Conservation (phyloP, 2,329 filamentous ascomycete species). For the Colletotrichum sp. region DNA sequence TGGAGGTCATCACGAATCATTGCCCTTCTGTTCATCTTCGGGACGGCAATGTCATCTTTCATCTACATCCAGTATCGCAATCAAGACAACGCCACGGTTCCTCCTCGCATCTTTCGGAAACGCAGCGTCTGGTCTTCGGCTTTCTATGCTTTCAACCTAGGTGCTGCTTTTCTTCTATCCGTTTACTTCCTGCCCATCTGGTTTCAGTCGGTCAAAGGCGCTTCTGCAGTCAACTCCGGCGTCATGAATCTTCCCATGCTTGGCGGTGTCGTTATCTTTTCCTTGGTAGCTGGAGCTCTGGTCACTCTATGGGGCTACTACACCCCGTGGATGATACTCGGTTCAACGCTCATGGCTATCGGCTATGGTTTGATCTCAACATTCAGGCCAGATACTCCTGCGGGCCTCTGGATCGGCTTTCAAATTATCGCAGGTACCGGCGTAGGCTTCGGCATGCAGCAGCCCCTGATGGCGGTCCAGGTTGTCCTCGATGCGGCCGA, state of each 20-base stretch:
- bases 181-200: slow-evolving; percentile 49
- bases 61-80: slow-evolving; percentile 41
- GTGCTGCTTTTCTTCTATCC: slow-evolving; percentile 31
- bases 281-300: slow-evolving; percentile 35
- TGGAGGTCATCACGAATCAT: slow-evolving; percentile 57
- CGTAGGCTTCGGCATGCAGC: slow-evolving; percentile 47
- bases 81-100: slow-evolving; percentile 47
- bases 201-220: slow-evolving; percentile 50
- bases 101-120: slow-evolving; percentile 44
- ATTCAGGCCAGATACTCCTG: slow-evolving; percentile 35
- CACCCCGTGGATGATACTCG: slow-evolving; percentile 45
- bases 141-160: slow-evolving; percentile 41
- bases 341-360: slow-evolving; percentile 36
- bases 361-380: slow-evolving; percentile 49
- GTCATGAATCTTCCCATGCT: slow-evolving; percentile 46
- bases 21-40: slow-evolving; percentile 54
- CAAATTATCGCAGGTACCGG: slow-evolving; percentile 48
- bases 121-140: slow-evolving; percentile 42
- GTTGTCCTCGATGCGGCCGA: slow-evolving; percentile 46
- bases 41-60: slow-evolving; percentile 39
- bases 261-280: slow-evolving; percentile 38
- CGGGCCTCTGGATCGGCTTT: slow-evolving; percentile 48
- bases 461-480: slow-evolving; percentile 50
- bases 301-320: slow-evolving; percentile 49
- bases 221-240: slow-evolving; percentile 42